Conservation (phyloP, 768 basidiomycete species). For the Hypholoma sublateritium region DNA sequence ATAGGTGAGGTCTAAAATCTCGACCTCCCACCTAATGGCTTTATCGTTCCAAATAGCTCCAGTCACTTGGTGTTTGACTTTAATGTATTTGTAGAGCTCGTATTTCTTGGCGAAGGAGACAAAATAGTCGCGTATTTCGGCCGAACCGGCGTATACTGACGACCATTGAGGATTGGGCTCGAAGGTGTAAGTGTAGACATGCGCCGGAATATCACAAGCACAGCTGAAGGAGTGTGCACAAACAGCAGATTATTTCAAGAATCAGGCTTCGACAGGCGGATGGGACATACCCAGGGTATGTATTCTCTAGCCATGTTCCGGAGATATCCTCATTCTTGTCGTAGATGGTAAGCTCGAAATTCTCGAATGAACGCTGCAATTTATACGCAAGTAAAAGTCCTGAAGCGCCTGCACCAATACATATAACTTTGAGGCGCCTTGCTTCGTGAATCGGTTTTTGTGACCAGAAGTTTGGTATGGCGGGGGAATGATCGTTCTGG, state of each 20-base stretch:
- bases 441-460: slow-evolving; percentile 26
- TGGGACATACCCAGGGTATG: slow-evolving; percentile 28
- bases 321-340: slow-evolving; percentile 31
- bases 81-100: slow-evolving; percentile 27
- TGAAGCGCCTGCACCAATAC: slow-evolving; percentile 35
- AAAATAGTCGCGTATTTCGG: slow-evolving; percentile 29
- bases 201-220: slow-evolving; percentile 30
- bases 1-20: slow-evolving; percentile 18
- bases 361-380: slow-evolving; percentile 33
- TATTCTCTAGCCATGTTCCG: slow-evolving; percentile 37
- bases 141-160: slow-evolving; percentile 25
- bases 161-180: slow-evolving; percentile 32
- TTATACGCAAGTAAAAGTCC: slow-evolving; percentile 33
- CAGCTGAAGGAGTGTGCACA: slow-evolving; percentile 16
- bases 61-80: slow-evolving; percentile 26
- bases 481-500: not conserved
- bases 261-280: not conserved
- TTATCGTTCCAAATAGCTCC: slow-evolving; percentile 27
- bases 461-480: not conserved
- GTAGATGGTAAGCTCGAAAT: slow-evolving; percentile 31
- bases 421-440: slow-evolving; percentile 28
- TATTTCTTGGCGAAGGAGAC: slow-evolving; percentile 27
- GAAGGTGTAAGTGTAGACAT: slow-evolving; percentile 29
- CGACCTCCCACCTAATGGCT: slow-evolving; percentile 26
- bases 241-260: no score